Conservation (phyloP, 495 filamentous ascomycete genomes). For the Hyaloscypha variabilis region DNA sequence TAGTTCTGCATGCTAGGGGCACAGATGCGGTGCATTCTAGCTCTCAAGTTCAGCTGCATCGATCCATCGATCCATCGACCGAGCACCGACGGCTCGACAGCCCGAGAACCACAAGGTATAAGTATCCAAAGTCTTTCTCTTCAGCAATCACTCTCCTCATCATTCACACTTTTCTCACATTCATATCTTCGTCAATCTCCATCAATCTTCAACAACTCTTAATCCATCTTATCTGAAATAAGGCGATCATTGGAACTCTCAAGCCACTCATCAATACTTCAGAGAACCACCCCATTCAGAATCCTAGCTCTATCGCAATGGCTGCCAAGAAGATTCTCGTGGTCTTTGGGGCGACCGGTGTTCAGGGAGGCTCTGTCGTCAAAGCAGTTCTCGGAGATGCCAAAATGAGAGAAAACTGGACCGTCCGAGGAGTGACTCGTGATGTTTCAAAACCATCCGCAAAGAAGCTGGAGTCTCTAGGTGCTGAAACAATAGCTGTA, state of each 20-base stretch:
- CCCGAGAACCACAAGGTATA: background rate
- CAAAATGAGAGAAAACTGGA: constrained; percentile 47
- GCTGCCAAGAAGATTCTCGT: constrained; percentile 47
- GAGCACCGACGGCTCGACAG: background rate
- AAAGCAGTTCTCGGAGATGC: constrained; percentile 51
- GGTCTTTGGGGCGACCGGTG: constrained; percentile 66
- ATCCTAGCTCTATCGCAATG: constrained; percentile 42
- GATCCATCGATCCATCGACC: no score
- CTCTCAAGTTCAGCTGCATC: background rate
- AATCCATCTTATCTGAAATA: background rate
- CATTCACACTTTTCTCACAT: background rate
- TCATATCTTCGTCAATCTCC: background rate
- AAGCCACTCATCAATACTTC: background rate
- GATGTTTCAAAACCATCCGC: constrained; percentile 49
- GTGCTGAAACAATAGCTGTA: constrained; percentile 44
- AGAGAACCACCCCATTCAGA: background rate
- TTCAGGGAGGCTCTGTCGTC: constrained; percentile 63
- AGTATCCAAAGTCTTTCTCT: background rate
- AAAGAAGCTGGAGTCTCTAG: constrained; percentile 38
- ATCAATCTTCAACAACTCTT: background rate
- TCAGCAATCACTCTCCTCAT: background rate
- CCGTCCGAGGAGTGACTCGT: constrained; percentile 59
- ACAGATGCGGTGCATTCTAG: background rate
- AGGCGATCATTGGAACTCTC: background rate
- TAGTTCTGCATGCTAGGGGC: background rate